phyloP scores from a whole-genome alignment of 805 yeast species.

The Jamesozyma spencerorum region DNA sequence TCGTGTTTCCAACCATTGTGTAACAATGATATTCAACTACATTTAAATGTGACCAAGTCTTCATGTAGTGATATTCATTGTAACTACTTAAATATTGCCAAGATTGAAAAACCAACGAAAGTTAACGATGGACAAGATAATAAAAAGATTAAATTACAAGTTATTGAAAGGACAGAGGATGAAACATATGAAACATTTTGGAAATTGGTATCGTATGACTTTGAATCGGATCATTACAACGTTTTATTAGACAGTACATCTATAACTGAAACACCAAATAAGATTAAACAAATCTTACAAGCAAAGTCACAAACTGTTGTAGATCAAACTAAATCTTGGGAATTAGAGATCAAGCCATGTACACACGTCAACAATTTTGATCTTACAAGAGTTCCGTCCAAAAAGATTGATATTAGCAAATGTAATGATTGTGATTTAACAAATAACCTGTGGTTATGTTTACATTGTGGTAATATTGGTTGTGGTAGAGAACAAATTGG shows the following conservation, averaged over 20 bases:
- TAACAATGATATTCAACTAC: slow-evolving; percentile 50
- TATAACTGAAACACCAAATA: slow-evolving; percentile 1
- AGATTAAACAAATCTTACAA: slow-evolving; percentile 18
- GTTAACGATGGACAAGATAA: slow-evolving; percentile 19
- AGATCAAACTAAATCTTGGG: slow-evolving; percentile 83
- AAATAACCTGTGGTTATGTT: slow-evolving; percentile 86
- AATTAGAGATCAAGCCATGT: slow-evolving; percentile 75
- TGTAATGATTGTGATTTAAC: slow-evolving; percentile 55
- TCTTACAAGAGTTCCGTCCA: neutral
- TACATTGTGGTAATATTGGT: slow-evolving; percentile 82
- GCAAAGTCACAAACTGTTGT: slow-evolving; percentile 23
- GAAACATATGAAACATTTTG: slow-evolving; percentile 26
- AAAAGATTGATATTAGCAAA: slow-evolving; percentile 12
- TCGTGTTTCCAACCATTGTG: slow-evolving; percentile 64
- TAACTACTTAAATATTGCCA: slow-evolving; percentile 50
- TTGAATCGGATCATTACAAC: neutral
- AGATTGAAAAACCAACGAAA: slow-evolving; percentile 39
- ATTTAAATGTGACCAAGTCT: slow-evolving; percentile 31
- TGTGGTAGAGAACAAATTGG: slow-evolving; percentile 96
- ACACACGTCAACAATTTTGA: slow-evolving; percentile 54
- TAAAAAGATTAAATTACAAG: slow-evolving; percentile 28
- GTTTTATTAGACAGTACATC: neutral
- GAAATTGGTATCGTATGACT: slow-evolving; percentile 12
- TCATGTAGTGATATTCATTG: slow-evolving; percentile 39
- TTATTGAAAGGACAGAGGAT: slow-evolving; percentile 25